Base-by-base conservation (phyloP, 1,284 basidiomycete genomes). In the Cutaneotrichosporon sp. region DNA sequence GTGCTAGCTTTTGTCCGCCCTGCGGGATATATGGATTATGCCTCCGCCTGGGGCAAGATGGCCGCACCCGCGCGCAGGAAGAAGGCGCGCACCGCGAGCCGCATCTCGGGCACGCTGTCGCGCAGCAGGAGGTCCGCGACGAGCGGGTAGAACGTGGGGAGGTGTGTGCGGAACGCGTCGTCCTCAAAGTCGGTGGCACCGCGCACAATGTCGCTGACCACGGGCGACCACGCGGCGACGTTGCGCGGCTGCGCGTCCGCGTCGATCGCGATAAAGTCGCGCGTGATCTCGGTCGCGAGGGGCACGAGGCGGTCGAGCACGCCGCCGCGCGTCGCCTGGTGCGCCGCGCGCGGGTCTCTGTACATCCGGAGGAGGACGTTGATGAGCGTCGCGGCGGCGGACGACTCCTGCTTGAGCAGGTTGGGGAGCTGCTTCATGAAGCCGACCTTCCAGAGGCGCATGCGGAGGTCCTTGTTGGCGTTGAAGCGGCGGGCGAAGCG, bases 401-500 rank as follows among this genome's bases (percentile, higher is more conserved):
- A 94, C 29, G 95, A 97, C 80, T 99, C 97, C 75, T 99, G 97
- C 80, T 99, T 98, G 63, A 99, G 83, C 52, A 99, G 84, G 79
- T 99, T 99, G 0, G 97, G 97, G 38, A 99, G 81, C 78, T 99
- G 97, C 78, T 97, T 97, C 97, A 99, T 99, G 82, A 99, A 99
- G 2, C 93, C 95, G 69, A 99, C 97, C 92, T 97, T 98, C 97
- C 97, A 99, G 54, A 99, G 83, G 6, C 91, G 92, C 58, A 94
- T 97, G 45, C 97, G 87, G 45, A 99, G 84, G 54, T 98, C 95
- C 81, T 97, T 97, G 80, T 99, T 93, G 54, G 97, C 95, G 74
- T 99, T 99, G 83, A 99, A 99, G 78, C 89, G 88, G 61, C 94
- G 87, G 14, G 95, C 95, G 73, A 99, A 99, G 71, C 92, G 90